Base-by-base conservation (phyloP, 1,284 basidiomycete species). In the Limonomyces culmigenus region DNA sequence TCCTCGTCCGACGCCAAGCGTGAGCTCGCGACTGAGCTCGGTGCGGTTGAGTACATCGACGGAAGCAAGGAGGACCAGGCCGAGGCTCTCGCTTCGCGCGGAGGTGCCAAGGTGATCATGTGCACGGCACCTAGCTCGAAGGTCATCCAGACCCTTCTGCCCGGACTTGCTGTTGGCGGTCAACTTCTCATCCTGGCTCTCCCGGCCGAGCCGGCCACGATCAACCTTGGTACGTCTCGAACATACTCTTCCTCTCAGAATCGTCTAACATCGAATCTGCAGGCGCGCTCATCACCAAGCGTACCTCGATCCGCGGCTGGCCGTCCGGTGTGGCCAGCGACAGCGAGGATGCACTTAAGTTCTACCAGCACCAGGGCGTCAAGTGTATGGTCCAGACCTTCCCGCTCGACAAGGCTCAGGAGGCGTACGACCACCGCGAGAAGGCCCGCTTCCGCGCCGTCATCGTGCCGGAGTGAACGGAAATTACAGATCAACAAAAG, bases 11-110 rank as follows among this genome's bases (percentile, higher is more conserved):
- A 35, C 17, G 14, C 31, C 18, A 48, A 50, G 40, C 32, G 39
- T 15, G 38, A 45, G 5, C 33, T 50, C 16, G 47, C 48, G 11
- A 32, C 18, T 1, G 19, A 40, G 13, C 41, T 48, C 15, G 47
- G 48, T 12, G 47, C 46, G 2, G 15, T 41, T 23, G 34, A 41
- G 6, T 50, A 46, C 42, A 39, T 50, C 30, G 42, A 45, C 36
- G 37, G 19, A 18, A 35, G 33, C 32, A 38, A 44, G 33, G 41
- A 35, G 19, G 20, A 39, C 38, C 42, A 45, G 8, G 50, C 43
- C n/a, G 47, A 52, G 29, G 50, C 45, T 16, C 44, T 59, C 2
- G 43, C 52, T 33, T 53, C 59, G 47, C 41, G 59, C 21, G 59
- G 59, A 10, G 58, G 54, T 13, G 57, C 57, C 8, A 49, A 50